Evolutionary conservation across 2,329 filamentous ascomycete species (phyloP), one percentile per base, ranked within the genome.

Genomic region (Bipolaris oryzae): DNA sequence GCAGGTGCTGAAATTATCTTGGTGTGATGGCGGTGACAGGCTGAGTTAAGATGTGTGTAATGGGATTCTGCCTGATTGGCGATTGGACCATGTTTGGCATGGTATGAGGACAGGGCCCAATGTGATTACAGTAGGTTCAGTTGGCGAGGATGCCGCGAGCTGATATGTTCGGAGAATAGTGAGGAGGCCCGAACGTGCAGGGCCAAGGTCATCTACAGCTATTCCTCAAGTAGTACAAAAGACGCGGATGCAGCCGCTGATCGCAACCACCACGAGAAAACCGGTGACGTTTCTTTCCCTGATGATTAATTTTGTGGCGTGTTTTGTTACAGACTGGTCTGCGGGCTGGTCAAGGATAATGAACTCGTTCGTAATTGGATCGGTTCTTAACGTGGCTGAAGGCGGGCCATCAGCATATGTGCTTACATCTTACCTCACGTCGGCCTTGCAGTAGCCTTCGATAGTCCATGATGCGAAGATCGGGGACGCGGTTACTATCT

Each of bases 161-260:
- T 60, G 42, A 56, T 57, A 50, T 62, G 53, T 37, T 55, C 61
- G 64, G 66, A 62, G 53, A 61, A 63, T 60, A 60, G 57, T 60
- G 66, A 57, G 64, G 66, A 64, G 66, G 63, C 52, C 66, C 65
- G 66, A 50, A 50, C 52, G 58, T 56, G 51, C 55, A 57, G 55
- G 46, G 50, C 42, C 54, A 57, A 45, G 44, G 54, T 58, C 37
- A 38, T 34, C 53, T 44, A 50, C 42, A 42, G 11, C 51, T 50
- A 47, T 58, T 55, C 39, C 52, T 38, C 35, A 47, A 57, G 42
- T 20, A 44, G 23, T 44, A 38, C 34, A 52, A 43, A 41, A 54
- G 34, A 39, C 37, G 53, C 48, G 41, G 52, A 53, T 57, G 52
- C 60, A 50, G 31, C 57, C 52, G 61, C 46, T 43, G 56, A 58